Evolutionary conservation across 140 eudicot species (phyloP).

Genomic region (Ambrosia hybrid): DNA sequence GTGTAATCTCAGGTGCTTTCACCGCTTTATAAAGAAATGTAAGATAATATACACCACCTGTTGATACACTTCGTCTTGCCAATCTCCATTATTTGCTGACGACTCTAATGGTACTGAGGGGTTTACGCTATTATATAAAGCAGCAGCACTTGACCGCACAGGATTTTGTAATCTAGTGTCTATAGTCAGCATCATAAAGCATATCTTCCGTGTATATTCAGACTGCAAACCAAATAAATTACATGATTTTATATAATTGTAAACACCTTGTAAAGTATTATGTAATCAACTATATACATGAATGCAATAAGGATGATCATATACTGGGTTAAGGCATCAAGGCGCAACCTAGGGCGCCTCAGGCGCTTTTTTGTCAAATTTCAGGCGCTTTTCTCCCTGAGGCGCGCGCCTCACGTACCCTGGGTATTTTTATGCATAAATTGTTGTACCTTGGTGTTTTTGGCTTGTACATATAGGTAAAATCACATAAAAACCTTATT

Average conservation of each 20-base stretch:
- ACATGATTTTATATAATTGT: not conserved
- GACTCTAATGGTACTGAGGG: constrained; percentile 82
- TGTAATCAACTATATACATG: constrained; percentile 34
- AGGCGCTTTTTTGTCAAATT: too few relatives aligned
- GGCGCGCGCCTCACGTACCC: too few relatives aligned
- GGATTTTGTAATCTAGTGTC: constrained; percentile 62
- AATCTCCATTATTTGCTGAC: constrained; percentile 81
- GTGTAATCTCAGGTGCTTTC: constrained; percentile 2
- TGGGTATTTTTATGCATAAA: too few relatives aligned
- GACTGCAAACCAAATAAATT: constrained; percentile 38
- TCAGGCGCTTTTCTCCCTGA: too few relatives aligned
- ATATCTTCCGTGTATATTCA: constrained; percentile 68
- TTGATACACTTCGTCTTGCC: constrained; percentile 97
- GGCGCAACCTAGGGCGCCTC: too few relatives aligned
- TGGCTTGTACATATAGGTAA: too few relatives aligned
- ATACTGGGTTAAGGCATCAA: too few relatives aligned
- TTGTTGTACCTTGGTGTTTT: too few relatives aligned
- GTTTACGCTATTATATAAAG: constrained; percentile 27
- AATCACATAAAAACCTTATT: too few relatives aligned
- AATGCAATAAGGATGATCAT: constrained; percentile 17
- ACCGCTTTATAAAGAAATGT: not conserved
- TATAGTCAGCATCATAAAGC: constrained; percentile 67
- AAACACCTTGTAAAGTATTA: constrained; percentile 1
- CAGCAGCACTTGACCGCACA: constrained; percentile 42
- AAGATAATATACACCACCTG: constrained; percentile 53